A percentile compares a stretch with the other conserved stretches of the same genome.
These are phyloP conservation scores for Blastomyces gilchristii DNA, from an alignment of 2,329 filamentous ascomycete species.

Conservation along the genomic window DNA sequence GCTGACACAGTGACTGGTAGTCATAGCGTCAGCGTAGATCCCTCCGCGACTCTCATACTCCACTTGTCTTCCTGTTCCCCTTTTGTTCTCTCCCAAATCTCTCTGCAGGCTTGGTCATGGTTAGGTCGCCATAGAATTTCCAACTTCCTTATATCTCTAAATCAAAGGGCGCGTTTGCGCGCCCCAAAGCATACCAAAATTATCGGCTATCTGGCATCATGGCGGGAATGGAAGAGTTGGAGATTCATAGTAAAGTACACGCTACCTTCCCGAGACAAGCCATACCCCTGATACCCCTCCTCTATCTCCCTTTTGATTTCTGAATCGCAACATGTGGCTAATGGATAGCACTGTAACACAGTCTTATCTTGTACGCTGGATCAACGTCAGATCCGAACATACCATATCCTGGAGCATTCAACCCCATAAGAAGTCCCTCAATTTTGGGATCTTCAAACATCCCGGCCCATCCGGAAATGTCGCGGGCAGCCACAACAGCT, in stretches of 20 bases:
- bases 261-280: background rate
- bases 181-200: background rate
- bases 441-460: slow-evolving; percentile 97
- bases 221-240: slow-evolving; percentile 92
- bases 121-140: background rate
- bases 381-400: slow-evolving; percentile 77
- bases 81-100: background rate
- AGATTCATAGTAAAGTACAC: slow-evolving; percentile 91
- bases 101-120: background rate
- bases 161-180: background rate
- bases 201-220: slow-evolving; percentile 38
- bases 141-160: background rate
- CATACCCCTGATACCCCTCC: background rate
- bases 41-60: background rate
- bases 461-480: slow-evolving; percentile 56
- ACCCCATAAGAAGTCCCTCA: slow-evolving; percentile 96
- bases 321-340: background rate
- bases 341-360: slow-evolving; percentile 42
- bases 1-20: background rate
- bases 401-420: slow-evolving; percentile 97
- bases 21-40: background rate
- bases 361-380: slow-evolving; percentile 98
- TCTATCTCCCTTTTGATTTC: background rate
- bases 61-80: background rate
- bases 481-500: slow-evolving; percentile 29